Evolutionary conservation across 345 rosid species (phyloP), one percentile per base, ranked within the genome.

Genomic region (Linum trigynum): DNA sequence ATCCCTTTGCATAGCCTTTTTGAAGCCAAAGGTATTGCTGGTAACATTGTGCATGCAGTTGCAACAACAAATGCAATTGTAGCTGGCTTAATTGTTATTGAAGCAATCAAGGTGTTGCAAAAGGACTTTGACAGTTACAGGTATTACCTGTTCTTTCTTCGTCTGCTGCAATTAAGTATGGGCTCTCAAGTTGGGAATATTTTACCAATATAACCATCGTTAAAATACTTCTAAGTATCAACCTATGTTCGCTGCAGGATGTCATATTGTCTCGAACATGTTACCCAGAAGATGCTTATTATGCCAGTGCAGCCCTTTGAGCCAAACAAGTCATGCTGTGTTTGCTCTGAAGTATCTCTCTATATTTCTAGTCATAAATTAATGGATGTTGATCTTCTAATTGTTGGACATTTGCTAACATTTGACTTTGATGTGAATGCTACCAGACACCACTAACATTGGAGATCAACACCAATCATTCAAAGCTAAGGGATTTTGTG

Each of bases 1-100:
- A 95, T 95, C 79, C 87, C 95, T 63, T 80, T 83, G 72, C 96
- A 87, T 68, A 89, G 99, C 80, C 92, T 95, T 78, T 95, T 95
- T 83, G 99, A 95, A 85, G 92, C 97, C 67, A 95, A 95, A 81
- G 99, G 99, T 66, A 91, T 95, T 59, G 99, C 99, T 50, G 99
- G 99, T 55, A 95, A 91, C 71, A 95, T 91, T 69, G 97, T 95
- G 55, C 99, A 95, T 76, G 99, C 97, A 15, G 90, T 95, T 71
- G 99, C 99, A 60, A 95, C 99, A 16, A 95, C 99, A 66, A 95
- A 95, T 74, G 99, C 99, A 68, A 63, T 87, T 69, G 61, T 95
- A 61, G 96, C 99, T 69, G 99, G 99, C 63, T 73, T 95, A 76
- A 91, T 95, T 64, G 99, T 95, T 61, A 89, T 95, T 66, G 99